A percentile compares a stretch with the other conserved stretches of the same genome.
Conservation (phyloP, 2,329 filamentous ascomycete genomes). For the Ceratocystis destructans region DNA sequence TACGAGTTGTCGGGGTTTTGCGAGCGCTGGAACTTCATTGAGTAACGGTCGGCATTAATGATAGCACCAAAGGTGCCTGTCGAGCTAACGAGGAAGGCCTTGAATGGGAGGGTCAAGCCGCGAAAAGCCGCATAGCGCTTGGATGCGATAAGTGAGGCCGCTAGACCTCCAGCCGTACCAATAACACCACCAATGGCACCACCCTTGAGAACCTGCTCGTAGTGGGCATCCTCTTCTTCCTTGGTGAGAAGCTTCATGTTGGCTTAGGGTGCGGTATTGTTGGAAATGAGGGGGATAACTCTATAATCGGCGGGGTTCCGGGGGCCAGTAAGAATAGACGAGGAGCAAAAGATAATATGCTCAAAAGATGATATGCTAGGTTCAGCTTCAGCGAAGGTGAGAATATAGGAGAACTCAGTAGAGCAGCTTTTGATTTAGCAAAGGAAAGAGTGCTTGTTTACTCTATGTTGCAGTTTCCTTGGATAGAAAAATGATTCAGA, state of each 20-base stretch:
- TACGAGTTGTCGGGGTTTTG: slow-evolving; percentile 56
- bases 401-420: too few species aligned
- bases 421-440: neutral
- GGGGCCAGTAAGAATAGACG: too few species aligned
- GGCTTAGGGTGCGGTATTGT: slow-evolving; percentile 17
- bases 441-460: neutral
- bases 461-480: neutral
- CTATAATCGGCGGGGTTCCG: too few species aligned
- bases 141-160: slow-evolving; percentile 53
- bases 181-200: slow-evolving; percentile 58
- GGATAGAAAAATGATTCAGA: neutral
- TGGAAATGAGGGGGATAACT: neutral
- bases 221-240: slow-evolving; percentile 82
- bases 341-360: too few species aligned
- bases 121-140: slow-evolving; percentile 66
- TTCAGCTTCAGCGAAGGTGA: too few species aligned
- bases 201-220: slow-evolving; percentile 64
- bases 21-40: slow-evolving; percentile 49
- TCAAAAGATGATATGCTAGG: too few species aligned
- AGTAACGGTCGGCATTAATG: slow-evolving; percentile 64
- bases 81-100: slow-evolving; percentile 76
- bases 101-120: slow-evolving; percentile 73
- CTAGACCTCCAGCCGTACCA: slow-evolving; percentile 53
- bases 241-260: slow-evolving; percentile 91
- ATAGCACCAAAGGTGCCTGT: slow-evolving; percentile 75